These are phyloP conservation scores for Lactarius sanguifluus DNA, from an alignment of 768 basidiomycete species.

Conservation along the genomic window DNA sequence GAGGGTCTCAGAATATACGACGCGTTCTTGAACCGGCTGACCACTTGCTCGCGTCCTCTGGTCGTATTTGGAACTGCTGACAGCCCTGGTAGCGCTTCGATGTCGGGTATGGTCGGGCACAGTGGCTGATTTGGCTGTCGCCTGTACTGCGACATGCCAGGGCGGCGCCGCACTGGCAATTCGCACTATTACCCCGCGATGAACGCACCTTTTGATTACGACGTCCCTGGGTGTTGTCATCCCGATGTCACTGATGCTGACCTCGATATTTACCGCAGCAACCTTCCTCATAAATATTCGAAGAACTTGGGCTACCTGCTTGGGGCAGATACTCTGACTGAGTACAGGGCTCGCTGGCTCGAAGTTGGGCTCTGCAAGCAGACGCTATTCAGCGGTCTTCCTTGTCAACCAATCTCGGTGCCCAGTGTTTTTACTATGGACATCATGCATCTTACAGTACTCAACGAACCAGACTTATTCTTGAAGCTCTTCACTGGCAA, in stretches of 20 bases:
- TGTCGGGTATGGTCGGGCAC: not conserved
- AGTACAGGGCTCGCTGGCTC: not conserved
- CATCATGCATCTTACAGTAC: too few species aligned
- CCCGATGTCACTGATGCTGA: not conserved
- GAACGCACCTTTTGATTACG: not conserved
- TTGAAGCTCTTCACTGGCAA: too few species aligned
- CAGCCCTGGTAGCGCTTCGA: not conserved
- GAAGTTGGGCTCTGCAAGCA: not conserved
- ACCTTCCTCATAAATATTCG: not conserved
- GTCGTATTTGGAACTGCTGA: not conserved
- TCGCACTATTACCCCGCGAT: not conserved
- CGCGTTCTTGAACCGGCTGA: not conserved
- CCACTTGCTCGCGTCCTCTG: too few species aligned
- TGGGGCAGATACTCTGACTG: not conserved
- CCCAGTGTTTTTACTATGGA: too few species aligned
- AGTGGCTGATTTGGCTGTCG: not conserved
- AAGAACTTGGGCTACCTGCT: not conserved
- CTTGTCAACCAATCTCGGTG: too few species aligned
- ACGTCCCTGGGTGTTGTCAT: not conserved
- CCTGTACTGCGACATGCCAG: not conserved
- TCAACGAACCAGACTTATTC: too few species aligned
- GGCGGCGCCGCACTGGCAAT: not conserved
- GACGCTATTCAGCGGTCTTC: too few species aligned
- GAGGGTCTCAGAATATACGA: not conserved
- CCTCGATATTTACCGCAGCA: not conserved